Conservation (phyloP, 2,329 filamentous ascomycete species). For the Penicillium sp. region DNA sequence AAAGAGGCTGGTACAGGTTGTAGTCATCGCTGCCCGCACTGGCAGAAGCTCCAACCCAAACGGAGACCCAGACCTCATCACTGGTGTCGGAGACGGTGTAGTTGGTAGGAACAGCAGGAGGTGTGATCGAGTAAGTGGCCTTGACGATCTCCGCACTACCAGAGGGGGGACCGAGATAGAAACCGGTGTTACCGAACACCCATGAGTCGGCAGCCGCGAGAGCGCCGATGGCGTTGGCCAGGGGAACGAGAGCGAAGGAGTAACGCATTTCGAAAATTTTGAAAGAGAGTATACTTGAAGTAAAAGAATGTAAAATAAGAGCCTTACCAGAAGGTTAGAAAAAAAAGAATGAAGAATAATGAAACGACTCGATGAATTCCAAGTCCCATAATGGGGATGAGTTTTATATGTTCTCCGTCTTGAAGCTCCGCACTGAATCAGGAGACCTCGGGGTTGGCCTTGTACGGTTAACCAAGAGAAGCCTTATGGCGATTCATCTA, state of each 20-base stretch:
- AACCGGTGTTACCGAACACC: constrained; percentile 18
- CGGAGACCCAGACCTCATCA: constrained; percentile 20
- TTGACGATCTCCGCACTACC: constrained; percentile 18
- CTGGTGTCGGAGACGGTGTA: constrained; percentile 1
- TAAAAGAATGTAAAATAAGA: neutral
- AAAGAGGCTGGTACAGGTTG: constrained; percentile 19
- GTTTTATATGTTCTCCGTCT: neutral
- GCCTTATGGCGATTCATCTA: neutral
- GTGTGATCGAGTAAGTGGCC: constrained; percentile 19
- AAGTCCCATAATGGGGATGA: neutral
- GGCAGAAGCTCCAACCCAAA: constrained; percentile 19
- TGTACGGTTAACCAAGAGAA: neutral
- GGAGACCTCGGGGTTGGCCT: neutral
- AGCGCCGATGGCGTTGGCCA: constrained; percentile 11
- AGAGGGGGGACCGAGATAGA: constrained; percentile 20
- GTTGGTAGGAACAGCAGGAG: constrained; percentile 12
- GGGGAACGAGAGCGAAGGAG: constrained; percentile 1
- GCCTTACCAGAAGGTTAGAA: neutral
- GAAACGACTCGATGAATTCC: neutral
- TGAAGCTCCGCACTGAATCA: neutral
- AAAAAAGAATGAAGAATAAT: neutral
- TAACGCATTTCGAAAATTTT: constrained; percentile 11
- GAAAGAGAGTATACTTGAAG: neutral
- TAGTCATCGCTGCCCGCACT: constrained; percentile 9
- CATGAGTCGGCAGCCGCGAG: constrained; percentile 15